phyloP scores from a whole-genome alignment of 441 rosid species.

The Syzygium malaccense region DNA sequence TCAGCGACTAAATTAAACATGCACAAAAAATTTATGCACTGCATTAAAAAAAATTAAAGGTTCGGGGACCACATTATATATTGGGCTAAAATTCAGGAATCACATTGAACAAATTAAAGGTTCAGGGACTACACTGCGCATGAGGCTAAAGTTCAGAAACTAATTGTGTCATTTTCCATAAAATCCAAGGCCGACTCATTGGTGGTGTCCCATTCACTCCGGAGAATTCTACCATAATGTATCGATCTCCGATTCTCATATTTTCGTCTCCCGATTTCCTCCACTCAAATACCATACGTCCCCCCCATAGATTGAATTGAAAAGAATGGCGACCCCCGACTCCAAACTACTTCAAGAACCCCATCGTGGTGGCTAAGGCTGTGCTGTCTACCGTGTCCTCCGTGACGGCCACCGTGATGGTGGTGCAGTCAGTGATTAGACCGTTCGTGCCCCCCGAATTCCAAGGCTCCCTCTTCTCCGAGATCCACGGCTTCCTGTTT shows the following conservation, averaged over 20 bases:
- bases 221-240: neutral
- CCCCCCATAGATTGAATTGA: neutral
- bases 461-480: conserved; percentile 18
- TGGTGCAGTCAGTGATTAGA: conserved; percentile 28
- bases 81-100: too few species aligned
- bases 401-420: conserved; percentile 34
- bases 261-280: neutral
- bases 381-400: conserved; percentile 10
- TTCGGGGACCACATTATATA: too few species aligned
- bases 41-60: too few species aligned
- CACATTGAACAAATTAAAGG: too few species aligned
- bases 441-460: conserved; percentile 31
- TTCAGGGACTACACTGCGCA: too few species aligned
- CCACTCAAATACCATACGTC: neutral
- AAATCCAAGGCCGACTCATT: too few species aligned
- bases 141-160: too few species aligned
- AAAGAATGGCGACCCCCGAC: neutral
- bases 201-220: neutral
- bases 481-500: conserved; percentile 19
- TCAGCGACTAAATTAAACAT: too few species aligned
- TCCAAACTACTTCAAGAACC: neutral
- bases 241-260: neutral
- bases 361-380: neutral
- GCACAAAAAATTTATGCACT: too few species aligned
- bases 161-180: too few species aligned